A percentile compares a stretch with the other conserved stretches of the same genome.
Evolutionary conservation across 2,329 filamentous ascomycete species (phyloP).

Genomic region (Monilinia polystroma): DNA sequence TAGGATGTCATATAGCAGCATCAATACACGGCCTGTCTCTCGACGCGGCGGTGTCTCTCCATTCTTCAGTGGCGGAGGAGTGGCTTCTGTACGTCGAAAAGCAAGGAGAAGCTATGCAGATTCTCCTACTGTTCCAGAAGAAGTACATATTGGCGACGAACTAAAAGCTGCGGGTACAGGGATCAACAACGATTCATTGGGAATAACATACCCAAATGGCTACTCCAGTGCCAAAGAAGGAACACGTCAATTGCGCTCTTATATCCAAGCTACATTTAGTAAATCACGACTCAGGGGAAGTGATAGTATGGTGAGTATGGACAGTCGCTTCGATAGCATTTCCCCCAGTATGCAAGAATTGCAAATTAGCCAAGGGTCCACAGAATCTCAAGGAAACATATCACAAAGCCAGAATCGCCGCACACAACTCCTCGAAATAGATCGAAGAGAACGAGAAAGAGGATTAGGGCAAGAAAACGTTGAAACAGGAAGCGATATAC

Average conservation of each 20-base stretch:
- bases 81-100: slow-evolving; percentile 25
- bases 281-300: slow-evolving; percentile 28
- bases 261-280: slow-evolving; percentile 30
- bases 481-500: slow-evolving; percentile 1
- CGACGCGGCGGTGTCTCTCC: slow-evolving; percentile 35
- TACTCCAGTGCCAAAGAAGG: slow-evolving; percentile 35
- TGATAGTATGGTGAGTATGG: slow-evolving; percentile 27
- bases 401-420: slow-evolving; percentile 11
- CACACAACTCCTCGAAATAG: slow-evolving; percentile 22
- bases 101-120: slow-evolving; percentile 32
- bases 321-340: slow-evolving; percentile 38
- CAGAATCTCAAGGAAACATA: neutral
- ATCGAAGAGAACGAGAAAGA: slow-evolving; percentile 3
- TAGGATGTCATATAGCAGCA: slow-evolving; percentile 22
- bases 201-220: slow-evolving; percentile 33
- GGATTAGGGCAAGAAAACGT: neutral
- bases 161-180: slow-evolving; percentile 20
- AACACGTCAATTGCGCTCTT: slow-evolving; percentile 35
- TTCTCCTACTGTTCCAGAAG: slow-evolving; percentile 36
- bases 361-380: neutral
- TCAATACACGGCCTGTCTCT: slow-evolving; percentile 30
- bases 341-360: slow-evolving; percentile 25
- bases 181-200: slow-evolving; percentile 26
- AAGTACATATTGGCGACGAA: slow-evolving; percentile 26
- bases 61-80: slow-evolving; percentile 34